phyloP scores from a whole-genome alignment of 768 basidiomycete species.

The Calocybe indica region DNA sequence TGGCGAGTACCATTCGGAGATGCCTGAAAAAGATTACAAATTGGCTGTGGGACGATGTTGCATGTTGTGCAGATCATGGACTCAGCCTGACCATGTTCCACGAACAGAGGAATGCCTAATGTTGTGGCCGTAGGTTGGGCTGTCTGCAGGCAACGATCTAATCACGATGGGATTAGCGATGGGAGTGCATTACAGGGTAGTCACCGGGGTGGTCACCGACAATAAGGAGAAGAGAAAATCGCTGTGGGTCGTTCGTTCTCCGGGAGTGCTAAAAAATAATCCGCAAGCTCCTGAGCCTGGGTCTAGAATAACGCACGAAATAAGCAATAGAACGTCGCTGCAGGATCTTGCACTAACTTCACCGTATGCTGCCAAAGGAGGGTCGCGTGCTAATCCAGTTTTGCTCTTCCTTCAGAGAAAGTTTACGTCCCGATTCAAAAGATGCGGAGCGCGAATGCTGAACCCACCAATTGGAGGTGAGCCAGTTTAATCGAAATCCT shows the following conservation, averaged over 20 bases:
- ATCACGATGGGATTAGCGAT: neutral
- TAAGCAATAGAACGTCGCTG: neutral
- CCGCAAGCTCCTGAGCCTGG: slow-evolving; percentile 71
- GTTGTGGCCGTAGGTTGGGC: slow-evolving; percentile 55
- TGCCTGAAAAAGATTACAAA: slow-evolving; percentile 29
- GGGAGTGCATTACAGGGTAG: neutral
- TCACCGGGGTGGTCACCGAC: slow-evolving; percentile 36
- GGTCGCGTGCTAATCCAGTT: slow-evolving; percentile 68
- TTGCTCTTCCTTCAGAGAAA: slow-evolving; percentile 43
- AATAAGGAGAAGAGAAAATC: slow-evolving; percentile 83
- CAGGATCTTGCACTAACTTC: slow-evolving; percentile 33
- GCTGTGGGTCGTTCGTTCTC: slow-evolving; percentile 64
- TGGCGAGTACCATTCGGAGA: slow-evolving; percentile 79
- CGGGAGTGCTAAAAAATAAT: slow-evolving; percentile 59
- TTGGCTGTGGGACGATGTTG: neutral
- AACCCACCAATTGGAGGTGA: slow-evolving; percentile 56
- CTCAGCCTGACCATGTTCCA: slow-evolving; percentile 62
- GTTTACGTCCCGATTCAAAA: slow-evolving; percentile 4
- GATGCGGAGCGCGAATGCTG: neutral
- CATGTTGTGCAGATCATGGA: too few species aligned
- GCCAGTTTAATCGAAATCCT: slow-evolving; percentile 79
- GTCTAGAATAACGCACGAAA: slow-evolving; percentile 26
- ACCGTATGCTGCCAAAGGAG: slow-evolving; percentile 67
- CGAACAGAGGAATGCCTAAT: slow-evolving; percentile 62
- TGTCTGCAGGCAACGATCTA: slow-evolving; percentile 88